A percentile compares a stretch with the other conserved stretches of the same genome.
phyloP scores from a whole-genome alignment of 2,329 filamentous ascomycete species.

The Ceratocystis cacaofunesta region DNA sequence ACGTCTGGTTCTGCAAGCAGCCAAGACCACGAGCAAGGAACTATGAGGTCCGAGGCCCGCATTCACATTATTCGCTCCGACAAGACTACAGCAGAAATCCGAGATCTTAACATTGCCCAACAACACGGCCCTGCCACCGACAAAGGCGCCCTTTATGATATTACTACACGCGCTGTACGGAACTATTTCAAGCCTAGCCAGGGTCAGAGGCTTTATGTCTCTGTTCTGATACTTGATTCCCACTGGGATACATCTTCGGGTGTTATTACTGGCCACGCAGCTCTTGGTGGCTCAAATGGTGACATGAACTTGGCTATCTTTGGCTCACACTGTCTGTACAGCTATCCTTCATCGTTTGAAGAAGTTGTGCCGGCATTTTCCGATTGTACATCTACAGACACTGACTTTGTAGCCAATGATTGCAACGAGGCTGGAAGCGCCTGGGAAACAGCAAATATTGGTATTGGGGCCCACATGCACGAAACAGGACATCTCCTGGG shows the following conservation, averaged over 20 bases:
- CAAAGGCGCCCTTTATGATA: conserved; percentile 58
- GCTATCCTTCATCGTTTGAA: conserved; percentile 77
- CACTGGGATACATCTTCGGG: conserved; percentile 67
- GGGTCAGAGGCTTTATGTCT: conserved; percentile 78
- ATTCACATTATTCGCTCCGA: conserved; percentile 72
- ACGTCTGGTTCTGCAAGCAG: conserved; percentile 64
- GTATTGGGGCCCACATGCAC: conserved; percentile 84
- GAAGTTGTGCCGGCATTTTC: conserved; percentile 80
- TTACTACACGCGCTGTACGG: conserved; percentile 64
- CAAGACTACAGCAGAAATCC: conserved; percentile 72
- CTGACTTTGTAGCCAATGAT: conserved; percentile 65
- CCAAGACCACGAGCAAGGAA: conserved; percentile 53
- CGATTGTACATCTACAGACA: conserved; percentile 82
- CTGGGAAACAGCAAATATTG: conserved; percentile 91
- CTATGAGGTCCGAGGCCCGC: conserved; percentile 80
- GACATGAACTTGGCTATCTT: conserved; percentile 75
- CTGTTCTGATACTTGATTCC: conserved; percentile 70
- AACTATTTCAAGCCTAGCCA: conserved; percentile 58
- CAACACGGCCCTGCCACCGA: conserved; percentile 56
- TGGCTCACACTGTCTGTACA: conserved; percentile 81
- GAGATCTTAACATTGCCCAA: conserved; percentile 62
- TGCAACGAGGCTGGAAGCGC: conserved; percentile 75
- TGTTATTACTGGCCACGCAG: conserved; percentile 65
- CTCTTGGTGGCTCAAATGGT: conserved; percentile 60
- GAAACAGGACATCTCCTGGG: conserved; percentile 84